Conservation (phyloP, 148 eudicot genomes). For the Dianthus caryophyllus region DNA sequence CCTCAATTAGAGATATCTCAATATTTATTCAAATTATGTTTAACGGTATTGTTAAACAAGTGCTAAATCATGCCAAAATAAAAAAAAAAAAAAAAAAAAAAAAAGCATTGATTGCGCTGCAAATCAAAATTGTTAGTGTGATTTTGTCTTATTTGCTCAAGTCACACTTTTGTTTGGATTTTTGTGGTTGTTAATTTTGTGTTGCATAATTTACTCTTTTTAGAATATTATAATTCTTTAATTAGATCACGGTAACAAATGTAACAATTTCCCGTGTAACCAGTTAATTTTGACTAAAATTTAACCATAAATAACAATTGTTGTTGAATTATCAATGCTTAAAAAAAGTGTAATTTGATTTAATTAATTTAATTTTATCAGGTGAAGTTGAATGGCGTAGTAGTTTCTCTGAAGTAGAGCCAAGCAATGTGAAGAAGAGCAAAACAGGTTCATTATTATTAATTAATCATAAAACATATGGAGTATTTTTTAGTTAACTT, state of each 20-base stretch:
- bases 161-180: not conserved
- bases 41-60: conserved; percentile 4
- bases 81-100: too few species aligned
- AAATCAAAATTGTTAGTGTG: not conserved
- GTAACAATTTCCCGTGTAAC: too few species aligned
- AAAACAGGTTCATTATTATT: conserved; percentile 52
- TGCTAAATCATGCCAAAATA: not conserved
- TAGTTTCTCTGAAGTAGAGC: conserved; percentile 86
- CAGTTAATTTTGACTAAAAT: too few species aligned
- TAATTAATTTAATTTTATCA: conserved; percentile 42
- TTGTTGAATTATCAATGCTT: too few species aligned
- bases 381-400: conserved; percentile 72
- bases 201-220: not conserved
- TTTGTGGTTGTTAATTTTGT: not conserved
- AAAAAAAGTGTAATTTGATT: not conserved
- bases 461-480: not conserved
- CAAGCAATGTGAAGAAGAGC: conserved; percentile 63
- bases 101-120: conserved; percentile 11
- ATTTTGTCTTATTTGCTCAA: conserved; percentile 5
- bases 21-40: too few species aligned
- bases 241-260: too few species aligned
- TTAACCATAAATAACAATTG: too few species aligned
- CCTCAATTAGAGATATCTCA: too few species aligned
- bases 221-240: too few species aligned
- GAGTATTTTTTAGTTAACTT: not conserved